Percentiles rank a stretch among this genome's conserved stretches.
These are phyloP conservation scores for Cochlearia excelsa DNA, from an alignment of 345 rosid species.

Conservation along the genomic window DNA sequence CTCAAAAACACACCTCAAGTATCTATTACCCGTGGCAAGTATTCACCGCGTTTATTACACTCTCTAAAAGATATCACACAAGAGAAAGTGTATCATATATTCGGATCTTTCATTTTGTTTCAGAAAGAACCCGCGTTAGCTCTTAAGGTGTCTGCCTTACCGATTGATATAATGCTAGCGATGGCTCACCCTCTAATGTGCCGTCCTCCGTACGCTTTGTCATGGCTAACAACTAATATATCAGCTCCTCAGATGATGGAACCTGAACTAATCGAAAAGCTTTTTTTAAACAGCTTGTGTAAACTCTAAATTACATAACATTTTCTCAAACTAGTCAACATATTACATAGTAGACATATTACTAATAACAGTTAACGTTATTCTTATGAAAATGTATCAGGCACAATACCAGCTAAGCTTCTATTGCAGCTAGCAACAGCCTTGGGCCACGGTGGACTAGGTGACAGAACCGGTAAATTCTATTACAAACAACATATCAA, in stretches of 20 bases:
- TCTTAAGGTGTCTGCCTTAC: constrained; percentile 59
- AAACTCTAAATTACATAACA: constrained; percentile 23
- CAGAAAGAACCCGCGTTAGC: constrained; percentile 70
- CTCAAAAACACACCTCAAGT: constrained; percentile 63
- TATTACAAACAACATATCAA: constrained; percentile 63
- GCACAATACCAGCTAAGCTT: constrained; percentile 71
- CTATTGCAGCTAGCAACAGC: constrained; percentile 66
- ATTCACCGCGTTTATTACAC: constrained; percentile 4
- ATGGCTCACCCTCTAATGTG: constrained; percentile 59
- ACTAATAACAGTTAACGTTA: not conserved
- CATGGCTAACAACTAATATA: constrained; percentile 59
- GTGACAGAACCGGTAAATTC: constrained; percentile 57
- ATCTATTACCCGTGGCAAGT: constrained; percentile 78
- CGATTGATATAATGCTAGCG: constrained; percentile 56
- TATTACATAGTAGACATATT: not conserved
- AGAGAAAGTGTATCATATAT: constrained; percentile 7
- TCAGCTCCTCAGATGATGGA: constrained; percentile 72
- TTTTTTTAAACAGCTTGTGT: constrained; percentile 65
- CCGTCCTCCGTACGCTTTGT: constrained; percentile 60
- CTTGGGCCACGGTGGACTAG: constrained; percentile 56
- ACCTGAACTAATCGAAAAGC: constrained; percentile 62
- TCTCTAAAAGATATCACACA: not conserved
- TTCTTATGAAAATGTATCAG: constrained; percentile 30
- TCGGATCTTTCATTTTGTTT: constrained; percentile 6
- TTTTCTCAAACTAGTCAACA: constrained; percentile 12